Base-by-base conservation (phyloP, 306 rosid species). In the Prinsepia uniflora region DNA sequence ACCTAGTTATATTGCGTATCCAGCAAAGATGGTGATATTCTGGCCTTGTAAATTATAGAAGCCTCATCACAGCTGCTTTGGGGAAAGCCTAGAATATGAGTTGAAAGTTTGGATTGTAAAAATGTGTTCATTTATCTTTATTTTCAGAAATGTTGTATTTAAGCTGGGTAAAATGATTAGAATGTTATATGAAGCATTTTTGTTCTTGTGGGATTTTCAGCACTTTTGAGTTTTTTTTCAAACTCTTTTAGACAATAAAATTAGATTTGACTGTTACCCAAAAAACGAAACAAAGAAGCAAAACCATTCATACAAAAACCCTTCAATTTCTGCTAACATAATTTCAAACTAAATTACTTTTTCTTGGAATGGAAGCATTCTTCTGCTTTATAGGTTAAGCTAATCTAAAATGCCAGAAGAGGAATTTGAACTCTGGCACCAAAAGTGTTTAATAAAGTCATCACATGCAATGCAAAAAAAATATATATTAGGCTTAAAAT, bases 21-120 rank as follows among this genome's bases (percentile, higher is more conserved):
- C 45, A 80, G 81, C 67, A 70, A 63, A 74, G 59, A 69, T 30
- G 63, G 36, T 22, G 69, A 53, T 40, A 52, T 67, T 59, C 47
- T 10, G 65, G 75, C 55, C 24, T 70, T 79, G 86, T 79, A 76
- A 81, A 79, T 77, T 65, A 73, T 70, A 70, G 67, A 75, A 70
- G 81, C 80, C 74, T 79, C 75, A 65, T 64, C 43, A 60, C 69
- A 76, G 64, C 40, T 49, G 73, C 75, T 74, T 71, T 39, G 72
- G 42, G 70, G 45, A 49, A 57, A 69, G 73, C 67, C 58, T 80
- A 19, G 48, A 19, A 68, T 49, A 30, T 30, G 9, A 52, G 8
- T 7, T 72, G 70, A 69, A 76, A 54, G 39, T 82, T 70, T 49
- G 76, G 74, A 34, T 72, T 65, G 79, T 74, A 52, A 63, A 59